Evolutionary conservation across 2,329 filamentous ascomycete genomes (phyloP), one percentile per base, ranked within the genome.

Genomic region (Tympanopsis confertula): DNA sequence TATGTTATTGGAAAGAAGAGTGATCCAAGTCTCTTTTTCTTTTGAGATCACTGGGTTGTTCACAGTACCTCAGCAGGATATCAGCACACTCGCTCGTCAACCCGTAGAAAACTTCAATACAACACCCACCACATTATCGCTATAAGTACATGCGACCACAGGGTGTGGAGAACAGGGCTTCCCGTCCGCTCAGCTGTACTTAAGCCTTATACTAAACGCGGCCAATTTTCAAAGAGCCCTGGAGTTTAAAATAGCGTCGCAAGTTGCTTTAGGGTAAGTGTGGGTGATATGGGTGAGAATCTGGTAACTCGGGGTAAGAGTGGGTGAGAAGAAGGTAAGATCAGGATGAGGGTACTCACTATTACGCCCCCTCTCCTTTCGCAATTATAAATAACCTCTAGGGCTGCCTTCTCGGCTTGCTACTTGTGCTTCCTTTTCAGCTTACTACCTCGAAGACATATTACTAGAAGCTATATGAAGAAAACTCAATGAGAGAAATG

Each of bases 141-240:
- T 28, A 28, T n/a, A 28, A 28, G 24, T n/a, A 28, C 24, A 28
- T 38, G 14, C 13, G 4, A 39, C 13, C 29, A 44, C 41, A 45
- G 42, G 42, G 40, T 45, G 44, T 44, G 42, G 44, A 45, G 39
- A 45, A 44, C 40, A 45, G 44, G 44, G 40, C 44, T 45, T 44
- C 44, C 42, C 40, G 40, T 44, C 42, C 38, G 42, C 42, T 45
- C 44, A 45, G 44, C 40, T 42, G 35, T 45, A 45, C 42, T 45
- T 45, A 44, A 45, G 42, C 44, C 42, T 41, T 41, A 45, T 30
- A 26, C 10, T 28, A 10, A 28, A 28, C 24, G 24, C n/a, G 24
- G 24, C n/a, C 24, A n/a, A 28, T 10, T 10, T 28, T 28, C 10
- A 10, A 28, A 10, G 24, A 10, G 24, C 24, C 24, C 24, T 28